phyloP scores from a whole-genome alignment of 2,329 filamentous ascomycete species.

The Trichoderma sp. region DNA sequence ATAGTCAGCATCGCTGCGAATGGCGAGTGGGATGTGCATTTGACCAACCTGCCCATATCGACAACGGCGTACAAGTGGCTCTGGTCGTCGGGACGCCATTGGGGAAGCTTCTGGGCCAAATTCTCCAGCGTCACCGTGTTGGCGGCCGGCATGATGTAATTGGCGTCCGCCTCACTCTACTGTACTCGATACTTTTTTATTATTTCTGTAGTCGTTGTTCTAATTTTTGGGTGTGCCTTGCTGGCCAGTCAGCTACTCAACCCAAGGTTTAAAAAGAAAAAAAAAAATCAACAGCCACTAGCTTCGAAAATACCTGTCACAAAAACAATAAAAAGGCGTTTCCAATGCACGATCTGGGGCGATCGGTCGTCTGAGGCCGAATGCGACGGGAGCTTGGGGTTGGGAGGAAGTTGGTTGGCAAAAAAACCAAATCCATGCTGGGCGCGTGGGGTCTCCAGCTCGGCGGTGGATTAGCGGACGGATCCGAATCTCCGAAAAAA shows the following conservation, averaged over 20 bases:
- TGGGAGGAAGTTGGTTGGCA: constrained; percentile 9
- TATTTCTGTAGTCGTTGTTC: background rate
- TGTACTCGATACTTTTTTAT: background rate
- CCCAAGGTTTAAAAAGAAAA: background rate
- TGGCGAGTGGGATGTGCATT: background rate
- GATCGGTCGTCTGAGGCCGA: constrained; percentile 21
- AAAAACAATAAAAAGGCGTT: background rate
- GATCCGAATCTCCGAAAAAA: constrained; percentile 22
- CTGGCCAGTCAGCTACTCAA: background rate
- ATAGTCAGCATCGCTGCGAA: constrained; percentile 10
- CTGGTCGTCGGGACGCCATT: constrained; percentile 49
- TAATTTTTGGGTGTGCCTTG: background rate
- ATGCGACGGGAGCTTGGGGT: constrained; percentile 8
- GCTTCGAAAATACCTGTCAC: constrained; percentile 13
- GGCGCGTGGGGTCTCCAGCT: constrained; percentile 17
- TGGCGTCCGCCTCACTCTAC: constrained; percentile 5
- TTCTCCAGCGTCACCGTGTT: constrained; percentile 56
- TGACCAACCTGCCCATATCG: constrained; percentile 59
- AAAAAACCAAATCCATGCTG: constrained; percentile 16
- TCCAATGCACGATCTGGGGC: constrained; percentile 13
- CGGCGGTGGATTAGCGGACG: constrained; percentile 18
- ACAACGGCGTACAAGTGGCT: constrained; percentile 59
- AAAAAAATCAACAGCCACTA: background rate
- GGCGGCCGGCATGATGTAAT: constrained; percentile 37
- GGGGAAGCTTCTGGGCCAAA: constrained; percentile 49